These are phyloP conservation scores for Fonsecaea multimorphosa DNA, from an alignment of 2,329 filamentous ascomycete genomes.

Conservation along the genomic window DNA sequence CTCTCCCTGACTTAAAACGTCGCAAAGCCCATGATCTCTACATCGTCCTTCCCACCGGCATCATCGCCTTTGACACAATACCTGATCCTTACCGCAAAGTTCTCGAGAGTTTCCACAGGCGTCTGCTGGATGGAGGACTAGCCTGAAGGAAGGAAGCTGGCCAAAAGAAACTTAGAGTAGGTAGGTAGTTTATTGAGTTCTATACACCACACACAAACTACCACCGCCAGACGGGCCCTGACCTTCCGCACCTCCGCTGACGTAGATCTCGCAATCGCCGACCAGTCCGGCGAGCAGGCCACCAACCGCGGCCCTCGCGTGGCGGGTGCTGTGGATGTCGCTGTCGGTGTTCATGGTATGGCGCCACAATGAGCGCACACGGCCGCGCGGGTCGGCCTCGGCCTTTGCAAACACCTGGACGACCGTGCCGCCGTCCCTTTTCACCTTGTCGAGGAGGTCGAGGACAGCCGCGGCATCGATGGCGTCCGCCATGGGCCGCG, in stretches of 20 bases:
- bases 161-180: too few relatives aligned
- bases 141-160: not conserved
- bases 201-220: conserved; percentile 44
- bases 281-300: conserved; percentile 43
- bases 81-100: conserved; percentile 25
- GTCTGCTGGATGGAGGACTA: too few relatives aligned
- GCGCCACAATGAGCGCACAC: conserved; percentile 40
- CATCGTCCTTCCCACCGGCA: conserved; percentile 15
- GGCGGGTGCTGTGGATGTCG: conserved; percentile 43
- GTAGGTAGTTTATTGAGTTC: not conserved
- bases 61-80: conserved; percentile 32
- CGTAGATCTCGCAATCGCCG: conserved; percentile 42
- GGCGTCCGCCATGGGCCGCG: conserved; percentile 25
- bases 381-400: conserved; percentile 42
- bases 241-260: conserved; percentile 45
- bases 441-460: conserved; percentile 12
- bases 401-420: conserved; percentile 45
- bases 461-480: conserved; percentile 23
- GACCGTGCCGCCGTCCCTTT: conserved; percentile 25
- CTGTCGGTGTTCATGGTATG: conserved; percentile 45
- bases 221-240: conserved; percentile 44
- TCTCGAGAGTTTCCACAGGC: too few relatives aligned
- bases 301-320: conserved; percentile 44
- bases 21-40: conserved; percentile 27
- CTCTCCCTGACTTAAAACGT: conserved; percentile 22